These are phyloP conservation scores for Aspergillus glaucus DNA, from an alignment of 2,329 filamentous ascomycete species.

Conservation along the genomic window DNA sequence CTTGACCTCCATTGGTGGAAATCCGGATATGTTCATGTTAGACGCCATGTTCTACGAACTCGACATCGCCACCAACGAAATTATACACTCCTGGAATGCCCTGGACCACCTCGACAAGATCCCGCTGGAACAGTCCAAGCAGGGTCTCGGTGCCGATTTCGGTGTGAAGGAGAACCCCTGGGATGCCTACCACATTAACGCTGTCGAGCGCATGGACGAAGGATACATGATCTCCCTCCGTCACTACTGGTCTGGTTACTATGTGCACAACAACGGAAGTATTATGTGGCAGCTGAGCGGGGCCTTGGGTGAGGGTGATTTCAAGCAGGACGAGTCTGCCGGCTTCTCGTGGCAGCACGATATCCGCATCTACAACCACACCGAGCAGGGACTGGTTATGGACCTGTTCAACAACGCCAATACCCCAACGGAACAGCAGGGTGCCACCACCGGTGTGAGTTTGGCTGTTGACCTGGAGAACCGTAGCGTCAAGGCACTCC, in stretches of 20 bases:
- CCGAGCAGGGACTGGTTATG: slow-evolving; percentile 26
- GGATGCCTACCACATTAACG: slow-evolving; percentile 33
- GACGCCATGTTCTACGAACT: slow-evolving; percentile 31
- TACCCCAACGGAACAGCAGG: slow-evolving; percentile 15
- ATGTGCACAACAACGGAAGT: slow-evolving; percentile 23
- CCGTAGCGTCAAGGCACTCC: slow-evolving; percentile 16
- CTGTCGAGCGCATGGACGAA: slow-evolving; percentile 24
- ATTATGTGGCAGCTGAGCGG: slow-evolving; percentile 24
- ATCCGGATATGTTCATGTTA: slow-evolving; percentile 24
- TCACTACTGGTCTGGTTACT: slow-evolving; percentile 29
- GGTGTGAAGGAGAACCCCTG: slow-evolving; percentile 21
- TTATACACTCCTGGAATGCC: slow-evolving; percentile 28
- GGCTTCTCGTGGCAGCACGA: slow-evolving; percentile 30
- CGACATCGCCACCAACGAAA: slow-evolving; percentile 28
- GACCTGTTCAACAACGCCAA: slow-evolving; percentile 29
- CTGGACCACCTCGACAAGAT: slow-evolving; percentile 26
- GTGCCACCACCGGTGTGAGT: slow-evolving; percentile 18
- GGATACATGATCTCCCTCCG: slow-evolving; percentile 31
- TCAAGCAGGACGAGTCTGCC: slow-evolving; percentile 13
- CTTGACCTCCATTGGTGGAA: slow-evolving; percentile 24
- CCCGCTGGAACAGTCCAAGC: slow-evolving; percentile 22
- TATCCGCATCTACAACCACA: slow-evolving; percentile 30
- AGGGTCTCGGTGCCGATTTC: slow-evolving; percentile 13
- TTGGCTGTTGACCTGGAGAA: slow-evolving; percentile 17
- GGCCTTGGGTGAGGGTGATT: slow-evolving; percentile 20